Conservation (phyloP, 257 asterid genomes). For the Solanum lignicaule region DNA sequence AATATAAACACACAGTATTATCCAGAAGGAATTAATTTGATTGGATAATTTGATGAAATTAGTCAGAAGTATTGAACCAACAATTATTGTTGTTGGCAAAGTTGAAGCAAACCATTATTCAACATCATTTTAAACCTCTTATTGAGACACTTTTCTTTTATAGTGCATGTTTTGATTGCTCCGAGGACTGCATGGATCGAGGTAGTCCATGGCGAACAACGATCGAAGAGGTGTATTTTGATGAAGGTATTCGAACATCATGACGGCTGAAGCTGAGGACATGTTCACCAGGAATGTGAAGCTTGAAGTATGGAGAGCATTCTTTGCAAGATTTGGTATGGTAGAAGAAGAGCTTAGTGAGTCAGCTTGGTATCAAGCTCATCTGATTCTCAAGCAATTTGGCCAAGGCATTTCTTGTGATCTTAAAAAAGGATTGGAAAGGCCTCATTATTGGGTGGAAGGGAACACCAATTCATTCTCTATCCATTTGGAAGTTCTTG, state of each 20-base stretch:
- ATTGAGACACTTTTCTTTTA: conserved; percentile 41
- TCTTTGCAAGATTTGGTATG: conserved; percentile 35
- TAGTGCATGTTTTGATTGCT: conserved; percentile 20
- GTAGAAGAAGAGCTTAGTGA: conserved; percentile 36
- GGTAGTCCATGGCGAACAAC: conserved; percentile 17
- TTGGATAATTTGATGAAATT: conserved; percentile 31
- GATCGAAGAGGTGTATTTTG: conserved; percentile 28
- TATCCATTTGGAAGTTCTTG: conserved; percentile 31
- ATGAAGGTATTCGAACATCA: conserved; percentile 46
- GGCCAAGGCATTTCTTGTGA: conserved; percentile 21
- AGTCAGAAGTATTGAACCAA: conserved; percentile 30
- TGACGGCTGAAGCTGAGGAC: conserved; percentile 37
- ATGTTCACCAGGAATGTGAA: conserved; percentile 40
- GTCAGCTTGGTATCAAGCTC: conserved; percentile 40
- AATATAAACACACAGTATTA: no score
- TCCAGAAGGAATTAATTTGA: background rate
- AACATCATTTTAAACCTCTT: conserved; percentile 40
- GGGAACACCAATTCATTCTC: conserved; percentile 37
- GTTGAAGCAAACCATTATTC: conserved; percentile 68
- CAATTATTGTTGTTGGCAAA: conserved; percentile 41
- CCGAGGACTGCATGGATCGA: conserved; percentile 43
- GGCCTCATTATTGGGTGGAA: conserved; percentile 38
- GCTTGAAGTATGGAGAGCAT: conserved; percentile 55
- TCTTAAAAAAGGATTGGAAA: conserved; percentile 27
- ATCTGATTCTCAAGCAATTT: conserved; percentile 27